Conservation (phyloP, 257 asterid species). For the Avicennia marina region DNA sequence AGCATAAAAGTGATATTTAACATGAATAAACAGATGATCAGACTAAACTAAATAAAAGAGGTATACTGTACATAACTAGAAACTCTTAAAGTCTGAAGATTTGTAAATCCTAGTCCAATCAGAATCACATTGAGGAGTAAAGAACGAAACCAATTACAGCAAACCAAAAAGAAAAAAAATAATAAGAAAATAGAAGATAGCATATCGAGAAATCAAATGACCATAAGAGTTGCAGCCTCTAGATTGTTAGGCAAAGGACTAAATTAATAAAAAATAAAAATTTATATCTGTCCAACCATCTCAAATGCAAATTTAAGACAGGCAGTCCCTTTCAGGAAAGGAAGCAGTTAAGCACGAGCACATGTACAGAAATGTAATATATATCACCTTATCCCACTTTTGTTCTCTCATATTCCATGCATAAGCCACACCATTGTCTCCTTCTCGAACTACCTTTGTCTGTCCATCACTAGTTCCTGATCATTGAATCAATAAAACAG, state of each 20-base stretch:
- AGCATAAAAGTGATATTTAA: slow-evolving; percentile 9
- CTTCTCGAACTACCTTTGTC: slow-evolving; percentile 91
- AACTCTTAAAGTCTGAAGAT: neutral
- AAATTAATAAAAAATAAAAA: neutral
- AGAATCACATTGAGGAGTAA: slow-evolving; percentile 8
- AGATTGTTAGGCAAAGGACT: neutral
- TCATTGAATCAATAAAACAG: slow-evolving; percentile 24
- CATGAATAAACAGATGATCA: slow-evolving; percentile 1
- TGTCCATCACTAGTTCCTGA: slow-evolving; percentile 94
- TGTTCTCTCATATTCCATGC: slow-evolving; percentile 82
- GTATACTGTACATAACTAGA: neutral
- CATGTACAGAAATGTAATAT: slow-evolving; percentile 4
- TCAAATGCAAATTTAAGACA: neutral
- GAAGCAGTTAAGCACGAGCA: neutral
- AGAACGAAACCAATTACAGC: neutral
- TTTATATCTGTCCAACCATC: slow-evolving; percentile 11
- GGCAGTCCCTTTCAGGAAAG: neutral
- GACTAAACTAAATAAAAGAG: slow-evolving; percentile 4
- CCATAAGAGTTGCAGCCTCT: slow-evolving; percentile 3
- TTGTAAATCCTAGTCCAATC: slow-evolving; percentile 15
- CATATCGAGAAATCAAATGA: neutral
- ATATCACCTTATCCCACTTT: slow-evolving; percentile 88
- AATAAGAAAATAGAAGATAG: slow-evolving; percentile 2
- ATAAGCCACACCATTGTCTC: slow-evolving; percentile 98
- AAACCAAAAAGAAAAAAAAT: slow-evolving; percentile 1